Evolutionary conservation across 108 stramenopile genomes (phyloP).

Genomic region (Discostella stelligeroides): DNA sequence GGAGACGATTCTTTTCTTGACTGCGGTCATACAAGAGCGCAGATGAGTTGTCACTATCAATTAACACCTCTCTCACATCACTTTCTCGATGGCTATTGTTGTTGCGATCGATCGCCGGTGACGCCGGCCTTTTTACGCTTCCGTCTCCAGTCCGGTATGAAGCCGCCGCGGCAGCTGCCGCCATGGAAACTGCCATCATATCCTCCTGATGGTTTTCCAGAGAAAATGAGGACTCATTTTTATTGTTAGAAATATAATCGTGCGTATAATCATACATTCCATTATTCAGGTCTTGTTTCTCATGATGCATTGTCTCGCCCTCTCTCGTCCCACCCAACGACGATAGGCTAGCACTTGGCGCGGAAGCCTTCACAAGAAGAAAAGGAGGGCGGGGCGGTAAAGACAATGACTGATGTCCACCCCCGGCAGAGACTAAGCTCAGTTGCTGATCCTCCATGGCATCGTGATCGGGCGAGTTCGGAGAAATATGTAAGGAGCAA

Average conservation of each 20-base stretch:
- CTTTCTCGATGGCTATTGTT: not conserved
- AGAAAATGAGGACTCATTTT: not conserved
- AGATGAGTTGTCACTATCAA: too few relatives aligned
- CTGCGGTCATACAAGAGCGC: not conserved
- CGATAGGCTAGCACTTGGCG: not conserved
- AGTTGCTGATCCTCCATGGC: constrained; percentile 45
- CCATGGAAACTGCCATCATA: constrained; percentile 16
- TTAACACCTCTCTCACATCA: not conserved
- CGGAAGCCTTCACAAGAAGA: not conserved
- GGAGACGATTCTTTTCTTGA: not conserved
- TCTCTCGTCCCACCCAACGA: not conserved
- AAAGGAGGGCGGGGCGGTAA: constrained; percentile 23
- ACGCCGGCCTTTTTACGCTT: not conserved
- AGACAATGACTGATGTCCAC: not conserved
- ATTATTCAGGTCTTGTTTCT: not conserved
- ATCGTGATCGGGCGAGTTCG: constrained; percentile 52
- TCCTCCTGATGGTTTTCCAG: constrained; percentile 5
- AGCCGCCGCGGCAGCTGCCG: constrained; percentile 18
- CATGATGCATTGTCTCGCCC: not conserved
- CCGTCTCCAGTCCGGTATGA: constrained; percentile 2
- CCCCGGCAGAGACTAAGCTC: constrained; percentile 23
- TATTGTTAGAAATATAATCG: not conserved
- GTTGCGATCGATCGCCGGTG: not conserved
- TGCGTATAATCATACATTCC: not conserved
- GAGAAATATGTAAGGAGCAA: constrained; percentile 28